Percentiles rank a stretch among this genome's conserved stretches.
These are phyloP conservation scores for Leccinum rimulosum DNA, from an alignment of 768 basidiomycete genomes.

Conservation along the genomic window DNA sequence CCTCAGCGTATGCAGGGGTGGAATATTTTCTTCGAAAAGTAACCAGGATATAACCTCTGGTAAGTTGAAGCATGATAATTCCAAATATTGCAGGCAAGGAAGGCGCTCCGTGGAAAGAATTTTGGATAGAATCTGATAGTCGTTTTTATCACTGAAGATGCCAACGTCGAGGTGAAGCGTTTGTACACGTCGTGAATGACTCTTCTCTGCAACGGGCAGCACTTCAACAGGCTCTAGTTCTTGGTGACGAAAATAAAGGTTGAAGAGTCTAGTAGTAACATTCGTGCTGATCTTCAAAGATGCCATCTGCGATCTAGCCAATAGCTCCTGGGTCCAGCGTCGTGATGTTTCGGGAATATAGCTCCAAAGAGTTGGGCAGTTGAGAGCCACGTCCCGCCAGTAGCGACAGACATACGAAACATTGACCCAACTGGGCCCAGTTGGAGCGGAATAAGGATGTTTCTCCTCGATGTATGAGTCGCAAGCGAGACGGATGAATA, in stretches of 20 bases:
- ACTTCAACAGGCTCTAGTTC: not conserved
- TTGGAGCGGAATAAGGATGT: not conserved
- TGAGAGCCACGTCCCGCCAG: not conserved
- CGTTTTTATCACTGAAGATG: not conserved
- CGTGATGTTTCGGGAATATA: not conserved
- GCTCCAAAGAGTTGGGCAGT: not conserved
- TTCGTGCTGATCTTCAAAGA: not conserved
- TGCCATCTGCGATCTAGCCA: not conserved
- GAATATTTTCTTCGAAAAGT: not conserved
- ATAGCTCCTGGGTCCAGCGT: not conserved
- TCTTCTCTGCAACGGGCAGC: not conserved
- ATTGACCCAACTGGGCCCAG: not conserved
- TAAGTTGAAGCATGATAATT: not conserved
- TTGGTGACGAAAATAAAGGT: not conserved
- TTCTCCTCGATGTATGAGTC: not conserved
- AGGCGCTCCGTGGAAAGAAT: not conserved
- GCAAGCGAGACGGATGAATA: not conserved
- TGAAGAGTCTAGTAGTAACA: too few species aligned
- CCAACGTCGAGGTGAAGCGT: not conserved
- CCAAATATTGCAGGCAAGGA: not conserved
- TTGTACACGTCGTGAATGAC: not conserved
- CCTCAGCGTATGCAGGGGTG: not conserved
- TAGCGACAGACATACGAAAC: not conserved
- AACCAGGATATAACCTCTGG: not conserved
- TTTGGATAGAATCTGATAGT: not conserved